Percentiles rank a stretch among this genome's conserved stretches.
Conservation (phyloP, 257 asterid species). For the Solanum pennellii region DNA sequence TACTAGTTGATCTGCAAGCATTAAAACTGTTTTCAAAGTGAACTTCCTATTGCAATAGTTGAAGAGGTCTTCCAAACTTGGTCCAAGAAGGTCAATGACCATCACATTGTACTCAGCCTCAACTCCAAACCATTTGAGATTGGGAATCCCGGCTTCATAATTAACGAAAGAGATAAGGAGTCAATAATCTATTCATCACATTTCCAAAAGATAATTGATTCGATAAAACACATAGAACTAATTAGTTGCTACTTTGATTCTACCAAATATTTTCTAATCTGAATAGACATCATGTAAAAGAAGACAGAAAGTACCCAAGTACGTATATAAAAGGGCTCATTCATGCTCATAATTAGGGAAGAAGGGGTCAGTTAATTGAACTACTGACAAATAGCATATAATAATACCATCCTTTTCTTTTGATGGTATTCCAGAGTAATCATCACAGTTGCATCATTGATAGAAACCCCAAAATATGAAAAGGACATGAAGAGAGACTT, state of each 20-base stretch:
- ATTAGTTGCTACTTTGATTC: neutral
- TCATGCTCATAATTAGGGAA: neutral
- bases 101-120: conserved; percentile 74
- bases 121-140: conserved; percentile 83
- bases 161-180: neutral
- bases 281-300: neutral
- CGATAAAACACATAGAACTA: neutral
- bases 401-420: neutral
- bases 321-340: neutral
- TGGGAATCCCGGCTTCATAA: conserved; percentile 74
- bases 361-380: neutral
- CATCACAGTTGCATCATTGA: neutral
- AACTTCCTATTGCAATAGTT: conserved; percentile 75
- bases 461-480: neutral
- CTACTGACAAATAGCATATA: neutral
- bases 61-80: conserved; percentile 88
- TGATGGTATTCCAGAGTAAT: neutral
- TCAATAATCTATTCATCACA: neutral
- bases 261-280: neutral
- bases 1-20: conserved; percentile 93
- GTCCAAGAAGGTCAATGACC: conserved; percentile 96
- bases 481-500: conserved; percentile 15
- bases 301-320: neutral
- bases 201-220: neutral
- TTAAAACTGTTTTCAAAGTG: conserved; percentile 72